A percentile compares a stretch with the other conserved stretches of the same genome.
These are phyloP conservation scores for Ceratobasidium theobromae DNA, from an alignment of 1,284 basidiomycete species.

Conservation along the genomic window DNA sequence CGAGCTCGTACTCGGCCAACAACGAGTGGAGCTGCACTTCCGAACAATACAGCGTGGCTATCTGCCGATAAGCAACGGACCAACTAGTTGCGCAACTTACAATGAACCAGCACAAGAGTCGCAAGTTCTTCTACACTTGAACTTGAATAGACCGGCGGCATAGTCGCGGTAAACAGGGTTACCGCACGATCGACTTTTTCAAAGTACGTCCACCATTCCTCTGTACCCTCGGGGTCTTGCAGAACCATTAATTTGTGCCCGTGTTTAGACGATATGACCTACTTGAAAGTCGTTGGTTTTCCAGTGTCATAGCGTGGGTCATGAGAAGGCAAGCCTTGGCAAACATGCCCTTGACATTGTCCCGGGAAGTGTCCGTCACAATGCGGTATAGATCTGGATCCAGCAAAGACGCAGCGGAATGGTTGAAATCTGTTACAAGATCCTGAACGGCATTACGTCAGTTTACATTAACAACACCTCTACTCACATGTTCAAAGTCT, in stretches of 20 bases:
- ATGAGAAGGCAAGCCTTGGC: conserved; percentile 4
- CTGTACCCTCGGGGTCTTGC: background rate
- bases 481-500: conserved; percentile 5
- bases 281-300: conserved; percentile 1
- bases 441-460: background rate
- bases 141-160: conserved; percentile 4
- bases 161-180: background rate
- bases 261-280: background rate
- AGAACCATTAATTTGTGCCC: background rate
- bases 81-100: background rate
- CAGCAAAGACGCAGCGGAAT: conserved; percentile 3
- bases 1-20: no score
- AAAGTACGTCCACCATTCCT: conserved; percentile 2
- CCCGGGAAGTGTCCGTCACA: conserved; percentile 2
- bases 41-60: no score
- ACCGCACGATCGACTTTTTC: background rate
- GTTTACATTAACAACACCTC: background rate
- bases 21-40: no score
- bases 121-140: background rate
- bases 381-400: background rate
- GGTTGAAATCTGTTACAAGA: background rate
- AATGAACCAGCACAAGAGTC: background rate
- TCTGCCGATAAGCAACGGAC: no score
- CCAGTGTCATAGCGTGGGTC: background rate
- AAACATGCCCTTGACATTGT: background rate